Conservation (phyloP, 345 rosid species). For the Balakata baccata region DNA sequence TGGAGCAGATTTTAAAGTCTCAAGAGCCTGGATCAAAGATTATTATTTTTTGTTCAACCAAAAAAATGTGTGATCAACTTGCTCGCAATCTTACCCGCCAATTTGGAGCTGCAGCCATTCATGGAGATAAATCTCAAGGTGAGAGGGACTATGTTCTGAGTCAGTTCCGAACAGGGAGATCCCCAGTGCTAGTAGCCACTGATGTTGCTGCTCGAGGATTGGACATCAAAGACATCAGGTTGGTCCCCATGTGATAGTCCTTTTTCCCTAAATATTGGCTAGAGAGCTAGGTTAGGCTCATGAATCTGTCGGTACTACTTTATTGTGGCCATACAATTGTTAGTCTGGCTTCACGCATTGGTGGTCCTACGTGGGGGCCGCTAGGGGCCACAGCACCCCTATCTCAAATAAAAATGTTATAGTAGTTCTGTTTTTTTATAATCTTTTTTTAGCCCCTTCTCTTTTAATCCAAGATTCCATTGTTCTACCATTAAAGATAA, state of each 20-base stretch:
- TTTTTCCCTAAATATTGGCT: background rate
- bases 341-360: background rate
- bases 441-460: no score
- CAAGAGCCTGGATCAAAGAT: slow-evolving; percentile 84
- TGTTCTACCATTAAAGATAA: no score
- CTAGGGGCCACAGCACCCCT: no score
- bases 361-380: no score
- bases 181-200: slow-evolving; percentile 81
- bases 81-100: slow-evolving; percentile 65
- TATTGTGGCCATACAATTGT: background rate
- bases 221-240: slow-evolving; percentile 93
- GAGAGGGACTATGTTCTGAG: slow-evolving; percentile 74
- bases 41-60: slow-evolving; percentile 79
- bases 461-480: no score
- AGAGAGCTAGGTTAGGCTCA: background rate
- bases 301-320: background rate
- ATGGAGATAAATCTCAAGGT: slow-evolving; percentile 85
- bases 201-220: slow-evolving; percentile 95
- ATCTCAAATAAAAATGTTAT: no score
- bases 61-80: slow-evolving; percentile 89
- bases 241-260: background rate
- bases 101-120: slow-evolving; percentile 89
- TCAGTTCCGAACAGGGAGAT: slow-evolving; percentile 78
- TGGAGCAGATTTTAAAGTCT: slow-evolving; percentile 87
- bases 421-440: no score